Base-by-base conservation (phyloP, 1,139 yeast genomes). In the Saccharomycopsis hybrid region DNA sequence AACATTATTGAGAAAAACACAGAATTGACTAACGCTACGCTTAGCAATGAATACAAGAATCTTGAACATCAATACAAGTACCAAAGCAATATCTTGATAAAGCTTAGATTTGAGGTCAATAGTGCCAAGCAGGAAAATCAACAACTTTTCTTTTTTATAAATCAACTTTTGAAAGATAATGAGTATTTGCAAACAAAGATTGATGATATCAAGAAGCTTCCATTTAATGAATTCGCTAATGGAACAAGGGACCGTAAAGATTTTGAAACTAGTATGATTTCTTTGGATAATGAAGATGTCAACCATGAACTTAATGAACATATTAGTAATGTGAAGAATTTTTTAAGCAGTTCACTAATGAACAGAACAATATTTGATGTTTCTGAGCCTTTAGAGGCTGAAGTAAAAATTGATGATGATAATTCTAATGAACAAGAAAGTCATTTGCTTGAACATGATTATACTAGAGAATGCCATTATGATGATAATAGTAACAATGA, bases 121-220 rank as follows among this genome's bases (percentile, higher is more conserved):
- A 32, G 42, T 30, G 36, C 48, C 13, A 48, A 44, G 25, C 46
- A 46, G 9, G 53, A 50, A 25, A 52, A 49, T 25, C 47, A 43
- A 27, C 47, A 47, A 31, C 41, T 52, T 13, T 41, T 49, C 27
- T 46, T 41, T 18, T 47, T 46, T 30, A 45, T 52, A 37, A 47
- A 49, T 13, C 52, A 49, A 32, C 38, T 52, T 25, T 31, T 50
- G 4, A 35, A 27, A 37, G 54, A 50, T 40, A 48, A 44, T 42
- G 50, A 51, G 13, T 28, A 45, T 36, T 36, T 50, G 13, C 48
- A 39, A 27, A 31, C 18, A 3, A 44, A 41, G 4, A 41, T 37
- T 30, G 8, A 9, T 29, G 29, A 45, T 28, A 31, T 28, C 9
- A 40, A 32, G 28, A 46, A 27, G 30, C 3, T 30, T 24, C 36